Percentiles rank a stretch among this genome's conserved stretches.
Evolutionary conservation across 2,329 filamentous ascomycete species (phyloP).

Genomic region (Colletotrichum orbiculare): DNA sequence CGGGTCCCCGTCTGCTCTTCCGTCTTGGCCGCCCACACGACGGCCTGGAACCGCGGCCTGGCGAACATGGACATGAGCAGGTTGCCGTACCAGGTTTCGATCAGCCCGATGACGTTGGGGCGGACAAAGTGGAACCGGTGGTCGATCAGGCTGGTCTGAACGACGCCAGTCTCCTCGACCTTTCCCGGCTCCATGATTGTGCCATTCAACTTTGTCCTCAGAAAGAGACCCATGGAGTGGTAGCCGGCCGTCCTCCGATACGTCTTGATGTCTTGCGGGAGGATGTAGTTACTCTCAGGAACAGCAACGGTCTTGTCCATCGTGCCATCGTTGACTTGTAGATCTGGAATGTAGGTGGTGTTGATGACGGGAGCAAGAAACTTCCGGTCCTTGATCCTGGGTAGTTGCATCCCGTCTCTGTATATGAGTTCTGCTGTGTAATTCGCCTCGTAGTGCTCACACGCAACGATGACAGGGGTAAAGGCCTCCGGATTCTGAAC

Average conservation of each 20-base stretch:
- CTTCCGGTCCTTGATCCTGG: constrained; percentile 37
- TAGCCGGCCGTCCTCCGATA: constrained; percentile 46
- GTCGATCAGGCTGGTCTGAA: constrained; percentile 53
- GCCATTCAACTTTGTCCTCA: constrained; percentile 46
- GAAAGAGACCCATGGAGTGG: constrained; percentile 44
- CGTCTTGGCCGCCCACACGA: constrained; percentile 45
- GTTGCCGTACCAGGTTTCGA: constrained; percentile 46
- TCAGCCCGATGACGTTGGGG: constrained; percentile 37
- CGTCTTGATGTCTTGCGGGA: constrained; percentile 36
- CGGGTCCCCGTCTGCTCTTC: constrained; percentile 13
- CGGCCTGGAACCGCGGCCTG: constrained; percentile 46
- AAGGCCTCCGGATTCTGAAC: constrained; percentile 40
- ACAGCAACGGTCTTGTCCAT: constrained; percentile 44
- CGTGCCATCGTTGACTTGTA: constrained; percentile 45
- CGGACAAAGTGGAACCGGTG: constrained; percentile 41
- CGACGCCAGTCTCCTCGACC: constrained; percentile 44
- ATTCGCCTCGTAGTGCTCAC: constrained; percentile 47
- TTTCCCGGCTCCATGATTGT: constrained; percentile 41
- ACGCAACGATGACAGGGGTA: constrained; percentile 46
- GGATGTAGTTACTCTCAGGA: constrained; percentile 42
- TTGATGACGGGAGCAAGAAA: constrained; percentile 43
- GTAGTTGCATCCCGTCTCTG: constrained; percentile 41
- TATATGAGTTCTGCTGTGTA: constrained; percentile 45
- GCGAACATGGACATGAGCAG: constrained; percentile 48
- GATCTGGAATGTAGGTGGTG: constrained; percentile 40